Evolutionary conservation across 345 rosid genomes (phyloP).

Genomic region (Dimocarpus longan): DNA sequence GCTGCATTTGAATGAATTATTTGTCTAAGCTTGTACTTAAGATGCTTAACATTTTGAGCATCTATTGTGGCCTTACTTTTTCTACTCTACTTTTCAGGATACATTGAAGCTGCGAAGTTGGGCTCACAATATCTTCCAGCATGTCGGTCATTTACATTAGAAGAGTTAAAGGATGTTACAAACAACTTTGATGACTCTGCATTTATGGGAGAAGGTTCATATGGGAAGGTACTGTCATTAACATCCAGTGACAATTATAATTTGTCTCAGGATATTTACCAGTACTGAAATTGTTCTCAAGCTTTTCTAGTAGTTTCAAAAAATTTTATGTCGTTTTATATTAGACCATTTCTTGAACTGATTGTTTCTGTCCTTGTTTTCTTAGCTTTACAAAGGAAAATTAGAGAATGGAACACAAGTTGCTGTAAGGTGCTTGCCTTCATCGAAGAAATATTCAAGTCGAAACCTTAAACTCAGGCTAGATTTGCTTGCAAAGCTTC

Average conservation of each 20-base stretch:
- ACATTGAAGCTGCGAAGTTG: constrained; percentile 34
- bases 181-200: constrained; percentile 40
- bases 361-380: neutral
- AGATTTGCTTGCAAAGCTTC: constrained; percentile 54
- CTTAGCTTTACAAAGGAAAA: constrained; percentile 51
- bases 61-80: neutral
- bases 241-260: neutral
- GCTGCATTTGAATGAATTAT: neutral
- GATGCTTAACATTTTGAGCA: neutral
- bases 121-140: constrained; percentile 32
- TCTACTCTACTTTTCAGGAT: constrained; percentile 32
- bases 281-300: neutral
- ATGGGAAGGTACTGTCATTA: constrained; percentile 44
- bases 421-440: constrained; percentile 48
- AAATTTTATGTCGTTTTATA: neutral
- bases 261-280: too few relatives aligned
- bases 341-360: neutral
- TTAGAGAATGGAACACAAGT: constrained; percentile 47
- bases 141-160: constrained; percentile 41
- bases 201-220: constrained; percentile 46
- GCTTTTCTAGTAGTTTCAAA: neutral
- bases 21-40: neutral
- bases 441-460: constrained; percentile 43
- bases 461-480: constrained; percentile 51
- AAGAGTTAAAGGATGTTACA: constrained; percentile 51